Conservation (phyloP, 2,329 filamentous ascomycete species). For the Curvularia hawaiiensis region DNA sequence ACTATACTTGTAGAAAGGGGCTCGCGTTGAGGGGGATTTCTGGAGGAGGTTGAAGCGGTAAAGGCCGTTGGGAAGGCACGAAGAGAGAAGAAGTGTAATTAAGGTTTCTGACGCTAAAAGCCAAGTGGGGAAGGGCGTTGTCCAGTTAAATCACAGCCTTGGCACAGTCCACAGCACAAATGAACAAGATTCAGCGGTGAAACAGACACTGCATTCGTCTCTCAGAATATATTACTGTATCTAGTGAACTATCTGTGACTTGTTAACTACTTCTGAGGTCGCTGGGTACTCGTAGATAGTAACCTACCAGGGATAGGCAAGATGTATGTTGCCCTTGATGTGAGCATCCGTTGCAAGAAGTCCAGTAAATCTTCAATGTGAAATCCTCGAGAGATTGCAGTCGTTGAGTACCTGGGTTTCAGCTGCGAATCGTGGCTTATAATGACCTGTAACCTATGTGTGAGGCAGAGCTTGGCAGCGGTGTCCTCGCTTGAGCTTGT, state of each 20-base stretch:
- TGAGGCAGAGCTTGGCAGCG: not conserved
- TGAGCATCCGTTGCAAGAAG: not conserved
- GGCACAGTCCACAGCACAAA: constrained; percentile 10
- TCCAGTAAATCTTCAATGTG: not conserved
- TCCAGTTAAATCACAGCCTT: constrained; percentile 14
- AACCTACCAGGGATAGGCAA: constrained; percentile 3
- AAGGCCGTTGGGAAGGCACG: constrained; percentile 1
- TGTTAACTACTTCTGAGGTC: constrained; percentile 2
- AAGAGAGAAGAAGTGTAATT: constrained; percentile 20
- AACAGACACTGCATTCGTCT: not conserved
- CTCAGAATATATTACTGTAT: not conserved
- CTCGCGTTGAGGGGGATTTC: not conserved
- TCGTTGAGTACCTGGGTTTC: not conserved
- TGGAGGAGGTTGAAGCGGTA: constrained; percentile 2
- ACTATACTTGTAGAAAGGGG: not conserved
- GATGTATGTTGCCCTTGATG: not conserved
- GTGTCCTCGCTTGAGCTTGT: constrained; percentile 1
- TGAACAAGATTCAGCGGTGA: not conserved
- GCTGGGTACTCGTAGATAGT: not conserved
- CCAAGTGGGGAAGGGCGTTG: constrained; percentile 8
- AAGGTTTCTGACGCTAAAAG: constrained; percentile 24
- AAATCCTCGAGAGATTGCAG: not conserved
- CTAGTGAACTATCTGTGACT: constrained; percentile 6
- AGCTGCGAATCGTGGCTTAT: not conserved
- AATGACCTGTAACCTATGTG: not conserved